A percentile compares a stretch with the other conserved stretches of the same genome.
Conservation (phyloP, 805 yeast species). For the Starmerella bacillaris region DNA sequence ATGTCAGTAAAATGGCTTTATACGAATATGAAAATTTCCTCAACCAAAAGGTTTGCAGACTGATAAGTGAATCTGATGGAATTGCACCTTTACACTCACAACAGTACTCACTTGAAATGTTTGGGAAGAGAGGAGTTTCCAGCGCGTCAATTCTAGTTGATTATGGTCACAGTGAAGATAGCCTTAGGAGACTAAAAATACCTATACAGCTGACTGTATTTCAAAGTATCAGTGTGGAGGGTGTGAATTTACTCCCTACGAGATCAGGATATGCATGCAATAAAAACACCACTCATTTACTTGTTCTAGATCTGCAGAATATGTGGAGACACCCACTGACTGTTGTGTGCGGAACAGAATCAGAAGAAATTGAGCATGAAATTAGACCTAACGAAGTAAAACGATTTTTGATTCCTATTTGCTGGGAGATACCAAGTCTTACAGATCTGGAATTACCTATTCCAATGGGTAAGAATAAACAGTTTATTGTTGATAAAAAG, state of each 20-base stretch:
- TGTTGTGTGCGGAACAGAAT: conserved; percentile 16
- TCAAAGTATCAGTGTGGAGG: conserved; percentile 54
- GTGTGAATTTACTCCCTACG: conserved; percentile 48
- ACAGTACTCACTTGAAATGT: conserved; percentile 36
- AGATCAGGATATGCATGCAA: too few species aligned
- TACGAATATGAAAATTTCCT: conserved; percentile 58
- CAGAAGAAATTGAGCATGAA: conserved; percentile 2
- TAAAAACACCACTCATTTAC: conserved; percentile 32
- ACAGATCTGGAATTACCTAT: conserved; percentile 34
- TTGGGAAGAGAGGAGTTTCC: conserved; percentile 58
- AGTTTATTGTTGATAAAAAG: conserved; percentile 37
- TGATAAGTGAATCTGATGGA: conserved; percentile 19
- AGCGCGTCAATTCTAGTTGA: conserved; percentile 48
- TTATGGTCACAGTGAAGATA: conserved; percentile 27
- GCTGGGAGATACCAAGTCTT: conserved; percentile 31
- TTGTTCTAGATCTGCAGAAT: conserved; percentile 63
- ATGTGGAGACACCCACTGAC: conserved; percentile 44
- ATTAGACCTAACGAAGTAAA: conserved; percentile 28
- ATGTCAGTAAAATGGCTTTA: conserved; percentile 39
- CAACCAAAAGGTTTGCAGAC: conserved; percentile 38
- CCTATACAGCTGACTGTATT: conserved; percentile 56
- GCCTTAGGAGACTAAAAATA: conserved; percentile 41
- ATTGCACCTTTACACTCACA: conserved; percentile 27
- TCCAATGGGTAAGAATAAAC: conserved; percentile 55
- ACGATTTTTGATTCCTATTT: conserved; percentile 58